Conservation (phyloP, 31 red algal species). For the Odonthalia washingtoniensis region DNA sequence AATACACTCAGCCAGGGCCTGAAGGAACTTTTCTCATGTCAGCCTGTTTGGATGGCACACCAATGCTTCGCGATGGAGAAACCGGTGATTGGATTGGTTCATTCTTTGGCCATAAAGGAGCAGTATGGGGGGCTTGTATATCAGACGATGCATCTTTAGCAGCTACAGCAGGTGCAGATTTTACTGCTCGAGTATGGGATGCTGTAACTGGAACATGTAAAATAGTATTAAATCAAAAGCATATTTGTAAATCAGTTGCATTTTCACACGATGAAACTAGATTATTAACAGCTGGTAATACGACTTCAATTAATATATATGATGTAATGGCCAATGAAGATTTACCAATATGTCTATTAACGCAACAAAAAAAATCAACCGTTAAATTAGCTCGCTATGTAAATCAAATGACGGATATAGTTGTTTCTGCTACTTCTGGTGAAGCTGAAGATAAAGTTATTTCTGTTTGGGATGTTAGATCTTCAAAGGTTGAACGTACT, state of each 20-base stretch:
- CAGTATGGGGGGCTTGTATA: constrained; percentile 93
- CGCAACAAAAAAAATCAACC: constrained; percentile 53
- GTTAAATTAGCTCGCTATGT: constrained; percentile 87
- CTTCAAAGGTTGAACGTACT: constrained; percentile 69
- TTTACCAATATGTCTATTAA: constrained; percentile 59
- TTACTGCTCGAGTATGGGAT: constrained; percentile 89
- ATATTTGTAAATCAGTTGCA: constrained; percentile 89
- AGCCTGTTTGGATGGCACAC: constrained; percentile 89
- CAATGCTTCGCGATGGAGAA: constrained; percentile 92
- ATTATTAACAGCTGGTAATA: constrained; percentile 80
- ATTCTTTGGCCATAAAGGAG: constrained; percentile 92
- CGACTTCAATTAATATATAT: constrained; percentile 81
- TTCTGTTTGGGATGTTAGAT: constrained; percentile 87
- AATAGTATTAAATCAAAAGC: constrained; percentile 75
- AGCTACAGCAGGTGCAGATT: constrained; percentile 91
- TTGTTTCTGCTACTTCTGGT: constrained; percentile 79
- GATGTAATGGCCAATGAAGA: constrained; percentile 74
- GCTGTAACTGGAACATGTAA: constrained; percentile 77
- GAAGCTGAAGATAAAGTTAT: constrained; percentile 75
- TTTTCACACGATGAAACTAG: constrained; percentile 74
- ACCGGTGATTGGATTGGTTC: constrained; percentile 96
- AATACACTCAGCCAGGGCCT: constrained; percentile 75
- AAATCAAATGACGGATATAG: constrained; percentile 49
- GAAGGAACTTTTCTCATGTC: constrained; percentile 94
- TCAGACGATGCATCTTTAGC: constrained; percentile 82